Percentiles rank a stretch among this genome's conserved stretches.
Evolutionary conservation across 164 flowering plant species (phyloP).

Genomic region (Berberis thunbergii): DNA sequence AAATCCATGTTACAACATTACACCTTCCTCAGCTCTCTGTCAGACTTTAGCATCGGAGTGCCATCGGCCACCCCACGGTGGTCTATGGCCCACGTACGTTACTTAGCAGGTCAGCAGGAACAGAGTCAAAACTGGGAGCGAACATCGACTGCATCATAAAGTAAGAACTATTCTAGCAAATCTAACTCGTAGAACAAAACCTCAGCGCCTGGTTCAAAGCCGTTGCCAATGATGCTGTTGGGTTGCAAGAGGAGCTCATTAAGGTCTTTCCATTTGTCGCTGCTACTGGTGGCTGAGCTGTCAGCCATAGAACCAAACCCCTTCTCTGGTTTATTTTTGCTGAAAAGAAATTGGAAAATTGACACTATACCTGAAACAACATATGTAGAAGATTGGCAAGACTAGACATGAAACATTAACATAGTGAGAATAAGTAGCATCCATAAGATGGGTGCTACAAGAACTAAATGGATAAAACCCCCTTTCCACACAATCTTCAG

Average conservation of each 20-base stretch:
- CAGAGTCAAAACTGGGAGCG: too few relatives aligned
- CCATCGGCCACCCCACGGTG: too few relatives aligned
- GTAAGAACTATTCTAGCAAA: background rate
- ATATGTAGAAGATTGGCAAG: constrained; percentile 70
- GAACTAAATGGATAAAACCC: constrained; percentile 70
- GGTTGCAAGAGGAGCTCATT: constrained; percentile 85
- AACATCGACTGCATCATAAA: background rate
- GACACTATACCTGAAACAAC: constrained; percentile 65
- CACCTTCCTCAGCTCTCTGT: too few relatives aligned
- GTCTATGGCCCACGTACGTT: too few relatives aligned
- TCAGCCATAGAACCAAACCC: too few relatives aligned
- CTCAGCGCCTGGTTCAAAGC: constrained; percentile 65
- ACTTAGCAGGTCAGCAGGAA: too few relatives aligned
- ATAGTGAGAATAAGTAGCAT: constrained; percentile 71
- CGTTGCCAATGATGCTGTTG: constrained; percentile 67
- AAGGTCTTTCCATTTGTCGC: constrained; percentile 76
- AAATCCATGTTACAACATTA: too few relatives aligned
- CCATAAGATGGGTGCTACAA: constrained; percentile 78
- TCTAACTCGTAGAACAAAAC: constrained; percentile 17
- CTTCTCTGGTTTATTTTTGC: too few relatives aligned
- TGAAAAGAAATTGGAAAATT: background rate
- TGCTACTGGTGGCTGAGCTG: background rate
- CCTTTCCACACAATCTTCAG: constrained; percentile 63
- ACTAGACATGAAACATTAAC: constrained; percentile 74
- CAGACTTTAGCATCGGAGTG: too few relatives aligned